Evolutionary conservation across 441 rosid genomes (phyloP).

Genomic region (Mallotus japonicus): DNA sequence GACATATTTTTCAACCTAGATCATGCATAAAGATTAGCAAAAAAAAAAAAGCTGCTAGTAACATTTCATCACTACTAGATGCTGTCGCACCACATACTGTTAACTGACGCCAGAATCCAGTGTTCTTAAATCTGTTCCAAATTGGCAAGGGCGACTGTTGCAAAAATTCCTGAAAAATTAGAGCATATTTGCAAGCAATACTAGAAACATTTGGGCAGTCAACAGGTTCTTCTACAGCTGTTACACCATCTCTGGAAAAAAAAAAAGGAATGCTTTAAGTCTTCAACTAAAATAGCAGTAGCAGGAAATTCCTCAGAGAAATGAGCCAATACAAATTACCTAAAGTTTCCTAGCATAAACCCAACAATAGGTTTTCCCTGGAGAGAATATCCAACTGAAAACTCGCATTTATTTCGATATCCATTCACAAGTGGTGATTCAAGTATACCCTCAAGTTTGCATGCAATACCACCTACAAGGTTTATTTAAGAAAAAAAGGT

Average conservation of each 20-base stretch:
- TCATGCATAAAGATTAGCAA: too few relatives aligned
- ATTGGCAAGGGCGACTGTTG: conserved; percentile 69
- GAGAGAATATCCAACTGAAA: conserved; percentile 83
- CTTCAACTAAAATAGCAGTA: conserved; percentile 21
- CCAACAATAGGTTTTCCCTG: conserved; percentile 85
- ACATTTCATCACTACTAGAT: conserved; percentile 2
- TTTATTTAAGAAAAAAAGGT: background rate
- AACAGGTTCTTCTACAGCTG: conserved; percentile 88
- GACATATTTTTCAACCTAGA: too few relatives aligned
- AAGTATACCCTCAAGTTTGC: conserved; percentile 76
- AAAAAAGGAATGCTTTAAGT: conserved; percentile 5
- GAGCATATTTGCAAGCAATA: conserved; percentile 68
- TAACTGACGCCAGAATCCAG: conserved; percentile 95
- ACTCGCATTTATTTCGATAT: conserved; percentile 96
- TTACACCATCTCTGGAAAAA: conserved; percentile 77
- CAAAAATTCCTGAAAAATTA: conserved; percentile 75
- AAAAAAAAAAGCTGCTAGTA: background rate
- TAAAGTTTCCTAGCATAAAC: conserved; percentile 88
- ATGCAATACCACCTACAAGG: conserved; percentile 80
- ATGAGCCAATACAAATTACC: conserved; percentile 41
- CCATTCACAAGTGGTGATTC: conserved; percentile 81
- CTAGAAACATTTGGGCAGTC: conserved; percentile 89
- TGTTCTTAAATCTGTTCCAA: conserved; percentile 87
- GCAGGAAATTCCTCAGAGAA: conserved; percentile 16
- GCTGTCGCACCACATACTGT: conserved; percentile 47